phyloP scores from a whole-genome alignment of 2,329 filamentous ascomycete species.

The Clarireedia homoeocarpa region DNA sequence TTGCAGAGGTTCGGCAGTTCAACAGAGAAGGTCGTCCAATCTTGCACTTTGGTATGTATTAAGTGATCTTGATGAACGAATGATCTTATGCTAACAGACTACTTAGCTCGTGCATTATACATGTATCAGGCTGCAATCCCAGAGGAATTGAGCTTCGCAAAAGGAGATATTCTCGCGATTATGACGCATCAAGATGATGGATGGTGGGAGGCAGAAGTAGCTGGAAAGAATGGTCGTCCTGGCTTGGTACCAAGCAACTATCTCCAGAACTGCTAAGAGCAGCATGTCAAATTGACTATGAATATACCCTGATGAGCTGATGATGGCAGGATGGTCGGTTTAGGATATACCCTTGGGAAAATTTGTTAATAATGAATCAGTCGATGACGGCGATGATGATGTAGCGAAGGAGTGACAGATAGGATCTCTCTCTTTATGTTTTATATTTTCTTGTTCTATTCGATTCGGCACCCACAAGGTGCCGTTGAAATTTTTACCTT shows the following conservation, averaged over 20 bases:
- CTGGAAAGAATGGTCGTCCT: slow-evolving; percentile 52
- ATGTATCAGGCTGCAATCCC: slow-evolving; percentile 91
- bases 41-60: slow-evolving; percentile 80
- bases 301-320: not conserved
- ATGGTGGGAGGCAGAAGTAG: slow-evolving; percentile 98
- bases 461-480: too few relatives aligned
- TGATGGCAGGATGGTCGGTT: not conserved
- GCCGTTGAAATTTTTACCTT: not conserved
- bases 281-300: not conserved
- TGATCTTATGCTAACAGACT: slow-evolving; percentile 17
- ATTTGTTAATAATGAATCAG: not conserved
- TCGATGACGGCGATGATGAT: not conserved
- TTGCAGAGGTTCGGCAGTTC: slow-evolving; percentile 74
- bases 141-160: slow-evolving; percentile 85
- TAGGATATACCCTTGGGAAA: not conserved
- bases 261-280: slow-evolving; percentile 33
- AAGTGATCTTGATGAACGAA: not conserved
- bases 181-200: slow-evolving; percentile 91
- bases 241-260: slow-evolving; percentile 65
- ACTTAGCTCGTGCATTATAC: slow-evolving; percentile 81
- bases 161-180: slow-evolving; percentile 86
- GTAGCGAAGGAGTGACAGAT: not conserved
- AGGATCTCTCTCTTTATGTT: not conserved
- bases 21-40: slow-evolving; percentile 82
- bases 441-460: not conserved